Base-by-base conservation (phyloP, 1,284 basidiomycete species). In the Malassezia japonica region DNA sequence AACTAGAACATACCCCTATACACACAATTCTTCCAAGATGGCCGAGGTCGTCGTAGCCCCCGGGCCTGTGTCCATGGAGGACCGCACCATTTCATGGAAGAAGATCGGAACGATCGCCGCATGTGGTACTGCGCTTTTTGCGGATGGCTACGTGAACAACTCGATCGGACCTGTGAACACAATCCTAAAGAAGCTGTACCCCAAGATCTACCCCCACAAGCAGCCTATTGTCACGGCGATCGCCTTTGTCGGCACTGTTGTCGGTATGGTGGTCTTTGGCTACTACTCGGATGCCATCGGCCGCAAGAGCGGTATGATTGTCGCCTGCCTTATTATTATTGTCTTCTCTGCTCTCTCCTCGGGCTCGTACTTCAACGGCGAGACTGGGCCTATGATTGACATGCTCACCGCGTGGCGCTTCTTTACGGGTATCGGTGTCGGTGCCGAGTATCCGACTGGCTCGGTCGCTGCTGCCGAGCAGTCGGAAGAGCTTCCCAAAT, bases 371-470 rank as follows among this genome's bases (percentile, higher is more conserved):
- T 48, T 33, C 38, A 29, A 58, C 9, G 88, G 88, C 3, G 80
- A 82, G 51, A 89, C 89, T 27, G 71, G 75, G 16, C 86, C 86
- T 10, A 76, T 87, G 67, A 77, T 91, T 40, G 77, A 80, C 32
- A 88, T 88, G 78, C 79, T 88, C 16, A 80, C 78, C 44, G 85
- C 84, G 5, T 89, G 84, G 75, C 83, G 72, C 21, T 74, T 74
- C 55, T 61, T 74, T 36, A 58, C 59, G 8, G 72, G 72, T 42
- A 68, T 73, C 36, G 68, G 58, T 13, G 69, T 88, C 8, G 89
- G 88, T 20, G 87, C 87, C 13, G 87, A 91, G 72, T 92, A 94
- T 61, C 88, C 88, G 6, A 85, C 84, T 56, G 90, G 89, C 7
- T 85, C 83, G 3, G 88, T 94, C 16, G 87, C 87, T 20, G 84